Evolutionary conservation across 2,329 filamentous ascomycete species (phyloP).

Genomic region (Ophiostoma fasciatum): DNA sequence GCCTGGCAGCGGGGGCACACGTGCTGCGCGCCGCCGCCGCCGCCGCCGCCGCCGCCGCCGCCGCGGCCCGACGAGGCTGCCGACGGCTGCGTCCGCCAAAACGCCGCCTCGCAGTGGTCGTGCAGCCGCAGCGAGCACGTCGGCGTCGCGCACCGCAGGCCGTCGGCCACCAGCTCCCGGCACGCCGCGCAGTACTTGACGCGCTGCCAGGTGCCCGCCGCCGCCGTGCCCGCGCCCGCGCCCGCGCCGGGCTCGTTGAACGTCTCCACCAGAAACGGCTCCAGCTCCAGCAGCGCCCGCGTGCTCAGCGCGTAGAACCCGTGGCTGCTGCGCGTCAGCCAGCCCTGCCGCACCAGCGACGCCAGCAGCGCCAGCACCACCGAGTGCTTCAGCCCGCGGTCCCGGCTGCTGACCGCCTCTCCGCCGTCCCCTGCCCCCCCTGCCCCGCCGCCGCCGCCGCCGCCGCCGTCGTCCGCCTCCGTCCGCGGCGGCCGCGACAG

Average conservation of each 20-base stretch:
- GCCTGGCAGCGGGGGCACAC: constrained; percentile 48
- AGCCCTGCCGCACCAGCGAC: constrained; percentile 61
- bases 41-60: constrained; percentile 29
- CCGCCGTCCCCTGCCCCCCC: no score
- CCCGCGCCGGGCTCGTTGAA: constrained; percentile 57
- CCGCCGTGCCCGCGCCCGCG: constrained; percentile 25
- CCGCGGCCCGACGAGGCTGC: constrained; percentile 13
- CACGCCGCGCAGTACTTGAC: constrained; percentile 85
- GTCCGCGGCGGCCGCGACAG: constrained; percentile 38
- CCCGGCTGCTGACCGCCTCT: constrained; percentile 18
- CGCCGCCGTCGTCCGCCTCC: not conserved
- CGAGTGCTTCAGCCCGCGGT: constrained; percentile 52
- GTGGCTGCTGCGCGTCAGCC: constrained; percentile 60
- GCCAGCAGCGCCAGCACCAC: constrained; percentile 63
- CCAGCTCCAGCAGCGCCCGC: constrained; percentile 70
- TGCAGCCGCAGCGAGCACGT: constrained; percentile 61
- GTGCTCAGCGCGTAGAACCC: constrained; percentile 66
- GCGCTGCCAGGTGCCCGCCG: constrained; percentile 47
- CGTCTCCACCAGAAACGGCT: constrained; percentile 68
- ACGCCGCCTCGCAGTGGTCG: constrained; percentile 57
- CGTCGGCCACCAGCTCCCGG: constrained; percentile 74
- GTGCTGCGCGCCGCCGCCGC: constrained; percentile 39
- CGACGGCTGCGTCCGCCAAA: no score
- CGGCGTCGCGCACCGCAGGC: constrained; percentile 57
- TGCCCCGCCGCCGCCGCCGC: constrained; percentile 7